Base-by-base conservation (phyloP, 179 eudicot species). In the Camellia oleifera region DNA sequence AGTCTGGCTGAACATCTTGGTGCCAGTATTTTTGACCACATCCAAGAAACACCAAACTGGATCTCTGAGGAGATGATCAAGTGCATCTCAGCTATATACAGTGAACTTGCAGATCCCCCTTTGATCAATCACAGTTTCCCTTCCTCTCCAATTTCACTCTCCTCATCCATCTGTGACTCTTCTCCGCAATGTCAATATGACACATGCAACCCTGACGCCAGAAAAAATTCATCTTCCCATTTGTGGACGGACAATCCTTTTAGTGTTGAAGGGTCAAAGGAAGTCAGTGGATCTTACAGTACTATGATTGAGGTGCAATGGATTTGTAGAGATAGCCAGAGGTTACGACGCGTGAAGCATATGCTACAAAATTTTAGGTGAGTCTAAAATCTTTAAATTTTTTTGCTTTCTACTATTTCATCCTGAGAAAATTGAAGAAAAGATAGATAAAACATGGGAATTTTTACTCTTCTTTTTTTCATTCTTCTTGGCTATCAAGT, bases 41-140 rank as follows among this genome's bases (percentile, higher is more conserved):
- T 54, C 77, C 82, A 32, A 7, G 88, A 88, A 72, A 86, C 93
- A 65, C 93, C 94, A 56, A 93, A 92, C 76, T 83, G 88, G 88
- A 48, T 92, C 73, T 93, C 96, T 11, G 98, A 92, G 88, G 97
- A 93, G 85, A 88, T 93, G 94, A 72, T 93, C 48, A 93, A 80
- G 81, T 87, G 90, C 83, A 86, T 93, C 50, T 89, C 96, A 63
- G 78, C 87, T 26, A 85, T 93, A 48, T 92, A 90, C 82, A 83
- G 82, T 70, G 83, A 92, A 75, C 90, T 93, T 18, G 86, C 91
- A 10, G 86, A 87, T 14, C 89, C 86, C 67, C 85, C 91, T 40
- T 74, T 78, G 68, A 20, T 57, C 42, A 53, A 79, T 62, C 84
- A 77, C 54, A 72, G 74, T 50, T 78, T 84, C 52, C 66, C 72